These are phyloP conservation scores for Auricularia sp. DNA, from an alignment of 768 basidiomycete species.

Conservation along the genomic window DNA sequence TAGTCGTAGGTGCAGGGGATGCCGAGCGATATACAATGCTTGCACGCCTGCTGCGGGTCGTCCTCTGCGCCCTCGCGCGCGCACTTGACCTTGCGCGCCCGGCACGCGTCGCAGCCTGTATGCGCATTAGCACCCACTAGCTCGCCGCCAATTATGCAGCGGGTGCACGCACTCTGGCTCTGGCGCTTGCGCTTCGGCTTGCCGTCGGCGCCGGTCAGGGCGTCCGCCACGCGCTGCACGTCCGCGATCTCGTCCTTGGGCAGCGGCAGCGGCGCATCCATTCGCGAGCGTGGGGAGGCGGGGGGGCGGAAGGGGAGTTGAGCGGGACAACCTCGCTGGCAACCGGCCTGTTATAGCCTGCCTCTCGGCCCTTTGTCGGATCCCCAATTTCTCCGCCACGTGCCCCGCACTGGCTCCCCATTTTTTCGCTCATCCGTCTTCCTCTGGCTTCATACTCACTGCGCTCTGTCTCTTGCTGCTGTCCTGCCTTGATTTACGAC, in stretches of 20 bases:
- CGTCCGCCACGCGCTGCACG: not conserved
- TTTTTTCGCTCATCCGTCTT: too few relatives aligned
- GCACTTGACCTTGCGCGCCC: constrained; percentile 18
- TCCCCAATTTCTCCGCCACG: too few relatives aligned
- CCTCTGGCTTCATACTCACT: too few relatives aligned
- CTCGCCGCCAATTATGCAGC: not conserved
- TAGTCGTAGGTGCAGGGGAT: constrained; percentile 87
- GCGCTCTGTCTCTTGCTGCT: too few relatives aligned
- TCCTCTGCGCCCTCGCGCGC: constrained; percentile 14
- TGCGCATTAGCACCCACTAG: not conserved
- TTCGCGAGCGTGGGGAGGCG: not conserved
- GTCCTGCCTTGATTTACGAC: too few relatives aligned
- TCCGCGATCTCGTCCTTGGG: not conserved
- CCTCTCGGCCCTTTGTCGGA: too few relatives aligned
- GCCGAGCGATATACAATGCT: constrained; percentile 72
- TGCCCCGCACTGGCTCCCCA: too few relatives aligned
- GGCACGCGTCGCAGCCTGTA: constrained; percentile 15
- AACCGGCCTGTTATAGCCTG: not conserved
- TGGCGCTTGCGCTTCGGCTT: constrained; percentile 10
- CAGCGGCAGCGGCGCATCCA: not conserved
- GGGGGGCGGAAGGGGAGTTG: not conserved
- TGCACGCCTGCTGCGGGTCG: constrained; percentile 70
- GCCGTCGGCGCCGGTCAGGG: constrained; percentile 1
- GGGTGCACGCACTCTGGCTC: constrained; percentile 5
- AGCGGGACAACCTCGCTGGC: not conserved